Percentiles rank a stretch among this genome's conserved stretches.
Conservation (phyloP, 495 filamentous ascomycete species). For the Penicillium turbatum region DNA sequence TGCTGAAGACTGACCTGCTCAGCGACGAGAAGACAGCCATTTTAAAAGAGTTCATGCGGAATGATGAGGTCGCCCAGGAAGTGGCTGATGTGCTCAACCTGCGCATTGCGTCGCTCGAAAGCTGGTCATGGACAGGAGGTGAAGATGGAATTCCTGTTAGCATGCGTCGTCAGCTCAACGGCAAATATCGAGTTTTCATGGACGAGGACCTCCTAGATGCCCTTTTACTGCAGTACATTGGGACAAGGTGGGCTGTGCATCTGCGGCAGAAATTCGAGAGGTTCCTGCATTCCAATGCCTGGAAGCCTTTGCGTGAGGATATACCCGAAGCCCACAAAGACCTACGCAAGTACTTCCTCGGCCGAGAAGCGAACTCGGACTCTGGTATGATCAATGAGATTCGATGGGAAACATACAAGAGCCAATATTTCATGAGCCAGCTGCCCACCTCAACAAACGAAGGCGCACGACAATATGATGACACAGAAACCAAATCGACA, state of each 20-base stretch:
- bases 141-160: constrained; percentile 50
- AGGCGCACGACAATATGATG: constrained; percentile 30
- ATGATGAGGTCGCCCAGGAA: constrained; percentile 52
- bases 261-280: constrained; percentile 42
- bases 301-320: constrained; percentile 30
- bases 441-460: constrained; percentile 28
- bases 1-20: constrained; percentile 54
- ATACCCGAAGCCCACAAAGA: constrained; percentile 44
- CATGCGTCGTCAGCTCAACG: constrained; percentile 59
- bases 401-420: constrained; percentile 38
- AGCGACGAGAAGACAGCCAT: constrained; percentile 55
- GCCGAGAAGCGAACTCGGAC: constrained; percentile 8
- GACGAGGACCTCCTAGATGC: constrained; percentile 64
- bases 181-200: constrained; percentile 58
- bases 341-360: constrained; percentile 48
- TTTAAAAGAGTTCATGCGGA: constrained; percentile 56
- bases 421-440: constrained; percentile 54
- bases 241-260: constrained; percentile 55
- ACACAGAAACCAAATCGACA: constrained; percentile 19
- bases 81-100: constrained; percentile 66
- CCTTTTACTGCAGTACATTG: constrained; percentile 62
- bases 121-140: constrained; percentile 55
- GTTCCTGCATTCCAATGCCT: constrained; percentile 34
- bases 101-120: constrained; percentile 53
- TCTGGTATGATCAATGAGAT: constrained; percentile 28